Conservation (phyloP, 1,284 basidiomycete species). For the Somion occarium region DNA sequence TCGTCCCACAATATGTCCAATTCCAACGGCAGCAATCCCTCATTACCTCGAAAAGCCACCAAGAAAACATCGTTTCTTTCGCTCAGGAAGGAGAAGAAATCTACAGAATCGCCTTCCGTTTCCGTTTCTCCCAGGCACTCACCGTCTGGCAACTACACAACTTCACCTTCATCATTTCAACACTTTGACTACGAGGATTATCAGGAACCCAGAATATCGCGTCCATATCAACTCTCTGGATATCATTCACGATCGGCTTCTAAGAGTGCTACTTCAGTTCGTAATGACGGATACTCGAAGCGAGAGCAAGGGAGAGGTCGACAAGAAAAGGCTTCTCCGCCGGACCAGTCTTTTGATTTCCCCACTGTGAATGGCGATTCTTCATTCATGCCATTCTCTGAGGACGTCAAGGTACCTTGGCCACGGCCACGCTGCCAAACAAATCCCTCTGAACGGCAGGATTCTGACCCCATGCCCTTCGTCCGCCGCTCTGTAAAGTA, state of each 20-base stretch:
- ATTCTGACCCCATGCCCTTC: slow-evolving; percentile 35
- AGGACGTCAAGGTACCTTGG: slow-evolving; percentile 18
- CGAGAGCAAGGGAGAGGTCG: slow-evolving; percentile 11
- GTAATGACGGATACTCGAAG: slow-evolving; percentile 17
- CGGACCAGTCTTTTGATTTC: slow-evolving; percentile 16
- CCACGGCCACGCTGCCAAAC: slow-evolving; percentile 44
- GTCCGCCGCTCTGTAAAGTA: slow-evolving; percentile 21
- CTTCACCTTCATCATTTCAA: slow-evolving; percentile 27
- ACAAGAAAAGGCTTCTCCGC: slow-evolving; percentile 11
- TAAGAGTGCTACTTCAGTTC: slow-evolving; percentile 19
- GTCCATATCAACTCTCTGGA: slow-evolving; percentile 16
- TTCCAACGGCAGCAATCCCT: slow-evolving; percentile 11
- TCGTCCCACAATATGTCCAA: slow-evolving; percentile 11
- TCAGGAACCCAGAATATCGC: slow-evolving; percentile 20
- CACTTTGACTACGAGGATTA: slow-evolving; percentile 21
- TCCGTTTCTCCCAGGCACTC: slow-evolving; percentile 10
- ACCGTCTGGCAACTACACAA: slow-evolving; percentile 24
- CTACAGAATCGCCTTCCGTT: slow-evolving; percentile 25
- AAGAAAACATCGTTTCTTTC: slow-evolving; percentile 54
- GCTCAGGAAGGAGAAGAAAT: slow-evolving; percentile 47
- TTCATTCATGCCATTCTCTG: slow-evolving; percentile 13
- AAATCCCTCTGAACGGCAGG: slow-evolving; percentile 40
- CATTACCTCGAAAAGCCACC: slow-evolving; percentile 35
- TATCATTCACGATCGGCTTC: slow-evolving; percentile 18
- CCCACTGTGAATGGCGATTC: slow-evolving; percentile 17